These are phyloP conservation scores for Pichia sp. DNA, from an alignment of 1,139 yeast species.

Conservation along the genomic window DNA sequence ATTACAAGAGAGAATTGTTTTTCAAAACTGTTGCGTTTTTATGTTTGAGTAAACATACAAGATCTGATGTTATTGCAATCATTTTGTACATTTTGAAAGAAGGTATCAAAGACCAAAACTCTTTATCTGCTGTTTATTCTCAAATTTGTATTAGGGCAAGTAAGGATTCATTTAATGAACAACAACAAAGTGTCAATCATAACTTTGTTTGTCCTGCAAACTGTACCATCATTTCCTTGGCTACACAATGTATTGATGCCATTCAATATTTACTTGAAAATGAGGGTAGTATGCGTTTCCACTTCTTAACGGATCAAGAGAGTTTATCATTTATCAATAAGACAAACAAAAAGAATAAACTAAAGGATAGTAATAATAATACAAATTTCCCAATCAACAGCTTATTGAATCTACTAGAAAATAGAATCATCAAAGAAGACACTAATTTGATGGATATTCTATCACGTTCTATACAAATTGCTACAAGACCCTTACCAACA, in stretches of 20 bases:
- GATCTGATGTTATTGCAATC: slow-evolving; percentile 70
- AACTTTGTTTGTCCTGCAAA: slow-evolving; percentile 39
- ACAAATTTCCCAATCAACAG: slow-evolving; percentile 65
- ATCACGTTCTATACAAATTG: slow-evolving; percentile 67
- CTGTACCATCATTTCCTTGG: slow-evolving; percentile 62
- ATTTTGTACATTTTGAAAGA: slow-evolving; percentile 68
- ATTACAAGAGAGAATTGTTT: slow-evolving; percentile 56
- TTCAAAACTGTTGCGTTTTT: slow-evolving; percentile 62
- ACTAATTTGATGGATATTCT: slow-evolving; percentile 69
- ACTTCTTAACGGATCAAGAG: slow-evolving; percentile 79
- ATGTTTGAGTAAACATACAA: slow-evolving; percentile 71
- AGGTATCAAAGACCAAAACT: slow-evolving; percentile 54
- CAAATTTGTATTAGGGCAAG: slow-evolving; percentile 42
- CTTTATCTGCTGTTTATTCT: slow-evolving; percentile 60
- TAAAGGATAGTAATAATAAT: slow-evolving; percentile 39
- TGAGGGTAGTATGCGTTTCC: slow-evolving; percentile 64
- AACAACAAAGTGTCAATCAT: background rate
- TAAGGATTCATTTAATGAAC: slow-evolving; percentile 1
- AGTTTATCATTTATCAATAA: slow-evolving; percentile 45
- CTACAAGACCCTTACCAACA: slow-evolving; percentile 64
- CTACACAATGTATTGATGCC: slow-evolving; percentile 73
- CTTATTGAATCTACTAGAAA: slow-evolving; percentile 56
- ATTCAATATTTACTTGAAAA: slow-evolving; percentile 65
- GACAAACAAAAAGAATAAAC: slow-evolving; percentile 32
- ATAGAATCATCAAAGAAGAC: slow-evolving; percentile 60